A percentile compares a stretch with the other conserved stretches of the same genome.
Conservation (phyloP, 495 filamentous ascomycete genomes). For the Hyaloscypha variabilis region DNA sequence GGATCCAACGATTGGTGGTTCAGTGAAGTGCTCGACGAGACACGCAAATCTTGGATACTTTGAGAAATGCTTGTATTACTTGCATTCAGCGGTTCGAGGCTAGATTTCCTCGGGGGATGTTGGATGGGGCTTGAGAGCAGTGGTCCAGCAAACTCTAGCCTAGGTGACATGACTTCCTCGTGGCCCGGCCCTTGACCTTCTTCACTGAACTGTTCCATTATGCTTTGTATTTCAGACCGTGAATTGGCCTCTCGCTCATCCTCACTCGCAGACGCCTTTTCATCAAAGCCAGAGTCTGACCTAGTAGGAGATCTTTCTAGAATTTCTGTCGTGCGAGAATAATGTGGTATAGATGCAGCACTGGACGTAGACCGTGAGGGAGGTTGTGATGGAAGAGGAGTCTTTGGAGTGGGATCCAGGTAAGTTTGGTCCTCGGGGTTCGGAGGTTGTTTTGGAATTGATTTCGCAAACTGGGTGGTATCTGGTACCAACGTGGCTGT, state of each 20-base stretch:
- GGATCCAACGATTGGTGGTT: slow-evolving; percentile 33
- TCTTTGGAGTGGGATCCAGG: slow-evolving; percentile 64
- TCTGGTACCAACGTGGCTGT: slow-evolving; percentile 47
- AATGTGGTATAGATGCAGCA: slow-evolving; percentile 36
- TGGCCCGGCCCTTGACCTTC: slow-evolving; percentile 64
- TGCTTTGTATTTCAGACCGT: slow-evolving; percentile 88
- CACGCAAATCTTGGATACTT: slow-evolving; percentile 45
- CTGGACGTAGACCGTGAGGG: slow-evolving; percentile 52
- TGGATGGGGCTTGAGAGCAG: slow-evolving; percentile 62
- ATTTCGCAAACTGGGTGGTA: not conserved
- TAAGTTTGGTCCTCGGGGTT: slow-evolving; percentile 47
- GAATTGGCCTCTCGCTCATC: slow-evolving; percentile 68
- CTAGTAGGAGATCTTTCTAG: slow-evolving; percentile 56
- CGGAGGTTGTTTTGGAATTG: not conserved
- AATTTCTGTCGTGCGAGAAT: slow-evolving; percentile 38
- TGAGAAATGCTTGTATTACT: slow-evolving; percentile 46
- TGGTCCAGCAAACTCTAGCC: slow-evolving; percentile 71
- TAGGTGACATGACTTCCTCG: slow-evolving; percentile 82
- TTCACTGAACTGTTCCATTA: slow-evolving; percentile 86
- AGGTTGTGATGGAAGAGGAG: slow-evolving; percentile 48
- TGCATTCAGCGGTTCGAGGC: slow-evolving; percentile 69
- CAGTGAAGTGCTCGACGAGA: slow-evolving; percentile 41
- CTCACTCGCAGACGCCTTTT: slow-evolving; percentile 51
- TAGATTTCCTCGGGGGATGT: slow-evolving; percentile 83
- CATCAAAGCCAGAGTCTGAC: slow-evolving; percentile 58